Percentiles rank a stretch among this genome's conserved stretches.
These are phyloP conservation scores for Bolboschoenus planiculmis DNA, from an alignment of 176 grass and related monocot species.

Conservation along the genomic window DNA sequence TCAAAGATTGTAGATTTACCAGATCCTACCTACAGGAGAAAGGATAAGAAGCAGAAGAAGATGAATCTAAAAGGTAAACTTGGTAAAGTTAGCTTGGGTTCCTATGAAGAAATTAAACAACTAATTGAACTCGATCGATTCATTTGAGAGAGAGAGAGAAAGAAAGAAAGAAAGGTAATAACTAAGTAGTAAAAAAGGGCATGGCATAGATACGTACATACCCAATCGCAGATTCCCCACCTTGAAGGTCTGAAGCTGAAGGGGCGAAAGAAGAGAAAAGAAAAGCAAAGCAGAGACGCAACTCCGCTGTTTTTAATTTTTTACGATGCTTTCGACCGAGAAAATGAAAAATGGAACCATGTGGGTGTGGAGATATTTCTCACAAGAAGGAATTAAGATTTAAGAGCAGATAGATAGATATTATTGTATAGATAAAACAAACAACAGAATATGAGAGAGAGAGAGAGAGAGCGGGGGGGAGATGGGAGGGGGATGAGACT, in stretches of 20 bases:
- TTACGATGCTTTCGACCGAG: background rate
- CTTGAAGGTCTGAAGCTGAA: background rate
- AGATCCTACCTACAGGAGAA: no score
- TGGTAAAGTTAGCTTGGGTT: background rate
- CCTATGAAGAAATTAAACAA: no score
- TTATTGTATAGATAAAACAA: no score
- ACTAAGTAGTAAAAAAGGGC: background rate
- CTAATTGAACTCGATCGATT: background rate
- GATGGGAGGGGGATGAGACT: no score
- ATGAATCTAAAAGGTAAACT: background rate
- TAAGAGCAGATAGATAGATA: no score
- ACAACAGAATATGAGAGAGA: no score
- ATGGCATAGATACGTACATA: no score
- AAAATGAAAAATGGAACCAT: background rate
- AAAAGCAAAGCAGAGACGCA: background rate
- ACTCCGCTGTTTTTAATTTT: no score
- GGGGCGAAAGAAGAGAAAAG: background rate
- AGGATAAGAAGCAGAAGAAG: background rate
- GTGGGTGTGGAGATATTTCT: background rate
- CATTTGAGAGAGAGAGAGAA: background rate
- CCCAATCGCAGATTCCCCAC: background rate
- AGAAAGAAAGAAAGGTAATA: background rate
- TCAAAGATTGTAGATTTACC: no score
- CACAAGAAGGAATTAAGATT: no score
- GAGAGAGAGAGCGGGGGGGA: no score